phyloP scores from a whole-genome alignment of 495 filamentous ascomycete species.

The Sordaria brevicollis region DNA sequence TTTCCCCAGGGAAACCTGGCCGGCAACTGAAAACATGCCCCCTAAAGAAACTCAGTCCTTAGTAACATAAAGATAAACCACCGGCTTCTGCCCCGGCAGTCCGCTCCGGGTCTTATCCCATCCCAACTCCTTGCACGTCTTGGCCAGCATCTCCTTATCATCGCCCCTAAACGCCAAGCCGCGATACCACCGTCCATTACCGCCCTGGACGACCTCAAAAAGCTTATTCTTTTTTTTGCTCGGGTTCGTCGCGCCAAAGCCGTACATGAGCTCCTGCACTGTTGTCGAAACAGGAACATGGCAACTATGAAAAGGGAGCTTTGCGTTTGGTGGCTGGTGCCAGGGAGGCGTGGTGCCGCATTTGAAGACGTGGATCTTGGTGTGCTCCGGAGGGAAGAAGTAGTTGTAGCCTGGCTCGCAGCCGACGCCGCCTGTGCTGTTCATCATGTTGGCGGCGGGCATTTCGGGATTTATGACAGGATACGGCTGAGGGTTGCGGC shows the following conservation, averaged over 20 bases:
- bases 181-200: slow-evolving; percentile 28
- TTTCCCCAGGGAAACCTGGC: too few species aligned
- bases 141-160: slow-evolving; percentile 6
- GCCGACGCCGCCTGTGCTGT: slow-evolving; percentile 45
- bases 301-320: slow-evolving; percentile 24
- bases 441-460: slow-evolving; percentile 43
- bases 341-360: slow-evolving; percentile 29
- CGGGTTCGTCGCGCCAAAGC: slow-evolving; percentile 35
- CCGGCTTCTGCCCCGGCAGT: slow-evolving; percentile 23
- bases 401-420: slow-evolving; percentile 43
- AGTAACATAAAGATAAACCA: slow-evolving; percentile 29
- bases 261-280: slow-evolving; percentile 32
- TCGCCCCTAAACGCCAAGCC: slow-evolving; percentile 22
- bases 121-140: slow-evolving; percentile 26
- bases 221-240: slow-evolving; percentile 30
- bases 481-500: slow-evolving; percentile 23
- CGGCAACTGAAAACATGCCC: too few species aligned
- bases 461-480: slow-evolving; percentile 36
- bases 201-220: slow-evolving; percentile 29
- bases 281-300: slow-evolving; percentile 32
- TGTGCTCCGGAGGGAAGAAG: slow-evolving; percentile 37
- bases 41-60: slow-evolving; percentile 22
- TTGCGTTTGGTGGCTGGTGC: slow-evolving; percentile 18
- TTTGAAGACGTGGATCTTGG: slow-evolving; percentile 38
- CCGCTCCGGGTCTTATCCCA: slow-evolving; percentile 29